Percentiles rank a stretch among this genome's conserved stretches.
phyloP scores from a whole-genome alignment of 257 asterid species.

The Hygrophila difformis region DNA sequence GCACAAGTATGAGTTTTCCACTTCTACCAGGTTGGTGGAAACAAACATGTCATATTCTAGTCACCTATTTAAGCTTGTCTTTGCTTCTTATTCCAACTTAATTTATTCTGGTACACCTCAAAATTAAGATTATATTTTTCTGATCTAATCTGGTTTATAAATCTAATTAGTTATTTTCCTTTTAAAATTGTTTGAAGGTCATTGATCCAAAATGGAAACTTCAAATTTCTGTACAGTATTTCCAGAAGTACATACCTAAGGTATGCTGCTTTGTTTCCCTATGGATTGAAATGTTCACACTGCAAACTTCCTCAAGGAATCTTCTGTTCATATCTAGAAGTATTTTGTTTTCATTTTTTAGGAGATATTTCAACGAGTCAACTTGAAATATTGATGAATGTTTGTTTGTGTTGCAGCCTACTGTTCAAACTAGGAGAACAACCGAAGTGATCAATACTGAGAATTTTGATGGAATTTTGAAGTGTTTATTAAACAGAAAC shows the following conservation, averaged over 20 bases:
- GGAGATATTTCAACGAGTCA: too few species aligned
- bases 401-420: conserved; percentile 32
- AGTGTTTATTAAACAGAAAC: conserved; percentile 49
- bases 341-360: conserved; percentile 1
- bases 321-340: too few species aligned
- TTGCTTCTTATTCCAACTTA: neutral
- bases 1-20: too few species aligned
- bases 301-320: neutral
- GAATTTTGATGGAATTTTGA: conserved; percentile 57
- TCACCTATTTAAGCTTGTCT: neutral
- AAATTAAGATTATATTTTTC: too few species aligned
- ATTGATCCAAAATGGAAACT: conserved; percentile 72
- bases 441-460: conserved; percentile 21
- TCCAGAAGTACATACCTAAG: conserved; percentile 75
- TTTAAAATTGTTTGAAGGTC: conserved; percentile 32
- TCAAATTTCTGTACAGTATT: conserved; percentile 52
- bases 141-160: too few species aligned
- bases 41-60: conserved; percentile 1
- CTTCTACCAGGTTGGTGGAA: neutral
- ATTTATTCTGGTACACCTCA: neutral
- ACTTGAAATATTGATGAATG: too few species aligned
- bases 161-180: too few species aligned
- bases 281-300: conserved; percentile 3
- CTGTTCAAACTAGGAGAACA: conserved; percentile 69
- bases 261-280: conserved; percentile 28